These are phyloP conservation scores for Pythium insidiosum DNA, from an alignment of 352 stramenopile genomes.

Conservation along the genomic window DNA sequence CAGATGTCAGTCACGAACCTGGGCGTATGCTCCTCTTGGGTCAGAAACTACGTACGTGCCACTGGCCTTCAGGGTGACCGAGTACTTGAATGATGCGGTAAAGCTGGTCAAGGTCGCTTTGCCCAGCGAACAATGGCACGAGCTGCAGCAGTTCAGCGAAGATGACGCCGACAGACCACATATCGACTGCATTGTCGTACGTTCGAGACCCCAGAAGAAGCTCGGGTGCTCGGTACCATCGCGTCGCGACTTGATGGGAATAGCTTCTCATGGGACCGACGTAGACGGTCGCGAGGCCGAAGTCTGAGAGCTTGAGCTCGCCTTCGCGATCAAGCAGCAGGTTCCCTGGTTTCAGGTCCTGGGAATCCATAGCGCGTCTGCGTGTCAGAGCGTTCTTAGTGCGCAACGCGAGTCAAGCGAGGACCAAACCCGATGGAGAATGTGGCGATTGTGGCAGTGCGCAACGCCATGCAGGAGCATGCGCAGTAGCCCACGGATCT, in stretches of 20 bases:
- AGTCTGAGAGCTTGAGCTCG: slow-evolving; percentile 71
- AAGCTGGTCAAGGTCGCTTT: slow-evolving; percentile 81
- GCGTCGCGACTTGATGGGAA: slow-evolving; percentile 70
- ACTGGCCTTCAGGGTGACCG: slow-evolving; percentile 41
- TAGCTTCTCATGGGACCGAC: slow-evolving; percentile 26
- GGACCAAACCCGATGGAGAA: slow-evolving; percentile 67
- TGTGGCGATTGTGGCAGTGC: slow-evolving; percentile 49
- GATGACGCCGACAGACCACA: slow-evolving; percentile 65
- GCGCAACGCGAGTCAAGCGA: too few relatives aligned
- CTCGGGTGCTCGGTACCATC: too few relatives aligned
- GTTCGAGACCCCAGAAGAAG: slow-evolving; percentile 67
- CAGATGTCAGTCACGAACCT: too few relatives aligned
- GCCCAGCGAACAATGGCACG: slow-evolving; percentile 62
- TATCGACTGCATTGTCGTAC: slow-evolving; percentile 58
- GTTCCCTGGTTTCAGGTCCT: slow-evolving; percentile 76
- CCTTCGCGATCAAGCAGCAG: slow-evolving; percentile 39
- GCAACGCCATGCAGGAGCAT: slow-evolving; percentile 64
- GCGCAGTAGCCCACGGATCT: slow-evolving; percentile 46
- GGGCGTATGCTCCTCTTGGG: too few relatives aligned
- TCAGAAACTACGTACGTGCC: slow-evolving; percentile 23
- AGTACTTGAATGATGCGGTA: slow-evolving; percentile 64
- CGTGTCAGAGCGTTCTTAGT: too few relatives aligned
- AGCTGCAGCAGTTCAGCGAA: slow-evolving; percentile 55
- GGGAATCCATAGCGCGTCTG: too few relatives aligned
- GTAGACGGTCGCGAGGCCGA: slow-evolving; percentile 71